Percentiles rank a stretch among this genome's conserved stretches.
Evolutionary conservation across 371 early-diverging fungal species (phyloP).

Genomic region (Thermomucor indicae-seudaticae): DNA sequence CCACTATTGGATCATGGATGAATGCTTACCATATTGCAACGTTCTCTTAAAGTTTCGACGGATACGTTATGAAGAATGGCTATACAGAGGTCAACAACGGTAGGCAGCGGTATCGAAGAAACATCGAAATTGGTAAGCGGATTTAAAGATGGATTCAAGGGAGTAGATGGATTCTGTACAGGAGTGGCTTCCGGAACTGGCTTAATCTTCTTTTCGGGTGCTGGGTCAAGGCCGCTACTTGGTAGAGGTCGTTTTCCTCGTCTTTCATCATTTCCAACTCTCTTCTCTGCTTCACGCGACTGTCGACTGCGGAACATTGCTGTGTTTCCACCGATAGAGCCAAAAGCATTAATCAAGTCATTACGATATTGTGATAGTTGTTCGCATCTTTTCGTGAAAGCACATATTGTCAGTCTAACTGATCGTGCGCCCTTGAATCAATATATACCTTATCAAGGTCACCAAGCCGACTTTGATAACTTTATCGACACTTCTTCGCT

Average conservation of each 20-base stretch:
- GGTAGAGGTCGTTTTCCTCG: slow-evolving; percentile 2
- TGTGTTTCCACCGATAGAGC: slow-evolving; percentile 35
- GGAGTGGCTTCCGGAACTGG: slow-evolving; percentile 4
- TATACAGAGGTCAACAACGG: slow-evolving; percentile 34
- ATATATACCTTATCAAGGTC: slow-evolving; percentile 36
- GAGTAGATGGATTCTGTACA: neutral
- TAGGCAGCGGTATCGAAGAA: slow-evolving; percentile 28
- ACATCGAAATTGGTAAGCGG: slow-evolving; percentile 31
- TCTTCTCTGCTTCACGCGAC: slow-evolving; percentile 12
- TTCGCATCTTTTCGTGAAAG: slow-evolving; percentile 22
- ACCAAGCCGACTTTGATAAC: slow-evolving; percentile 34
- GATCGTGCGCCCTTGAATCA: neutral
- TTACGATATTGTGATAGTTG: slow-evolving; percentile 16
- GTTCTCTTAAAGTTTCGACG: slow-evolving; percentile 23
- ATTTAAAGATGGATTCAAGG: slow-evolving; percentile 5
- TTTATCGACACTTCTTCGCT: slow-evolving; percentile 39
- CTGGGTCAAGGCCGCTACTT: neutral
- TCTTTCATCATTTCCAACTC: slow-evolving; percentile 15
- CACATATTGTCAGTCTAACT: neutral
- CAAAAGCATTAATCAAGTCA: slow-evolving; percentile 34
- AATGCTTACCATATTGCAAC: slow-evolving; percentile 19
- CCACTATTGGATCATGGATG: too few relatives aligned
- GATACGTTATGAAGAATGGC: slow-evolving; percentile 35
- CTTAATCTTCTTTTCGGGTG: slow-evolving; percentile 16
- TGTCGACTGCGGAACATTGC: slow-evolving; percentile 31